Percentiles rank a stretch among this genome's conserved stretches.
Evolutionary conservation across 2,329 filamentous ascomycete genomes (phyloP).

Genomic region (Aspergillus luchuensis): DNA sequence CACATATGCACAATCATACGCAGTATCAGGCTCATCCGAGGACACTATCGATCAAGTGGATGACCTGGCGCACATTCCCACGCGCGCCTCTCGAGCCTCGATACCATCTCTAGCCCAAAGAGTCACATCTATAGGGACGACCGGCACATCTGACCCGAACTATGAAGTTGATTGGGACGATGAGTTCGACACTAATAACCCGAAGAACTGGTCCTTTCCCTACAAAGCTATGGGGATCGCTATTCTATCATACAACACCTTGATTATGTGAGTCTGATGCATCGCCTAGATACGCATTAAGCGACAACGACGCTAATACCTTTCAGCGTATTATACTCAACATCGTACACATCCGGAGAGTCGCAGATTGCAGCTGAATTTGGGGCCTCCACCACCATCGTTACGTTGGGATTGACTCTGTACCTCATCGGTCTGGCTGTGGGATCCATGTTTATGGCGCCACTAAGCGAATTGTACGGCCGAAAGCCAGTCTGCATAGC

Average conservation of each 20-base stretch:
- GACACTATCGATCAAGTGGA: constrained; percentile 30
- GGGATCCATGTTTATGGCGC: constrained; percentile 73
- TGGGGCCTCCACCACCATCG: constrained; percentile 57
- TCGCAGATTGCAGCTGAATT: constrained; percentile 71
- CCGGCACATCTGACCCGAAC: constrained; percentile 54
- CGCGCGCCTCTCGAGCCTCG: constrained; percentile 34
- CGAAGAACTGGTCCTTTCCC: constrained; percentile 66
- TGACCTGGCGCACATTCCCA: constrained; percentile 32
- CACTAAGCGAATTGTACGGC: constrained; percentile 57
- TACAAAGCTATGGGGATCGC: constrained; percentile 59
- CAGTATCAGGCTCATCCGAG: constrained; percentile 29
- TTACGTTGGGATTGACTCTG: constrained; percentile 74
- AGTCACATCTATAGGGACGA: constrained; percentile 49
- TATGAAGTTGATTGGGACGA: constrained; percentile 75
- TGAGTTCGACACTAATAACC: constrained; percentile 63
- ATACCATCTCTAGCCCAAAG: constrained; percentile 42
- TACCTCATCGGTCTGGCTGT: constrained; percentile 75
- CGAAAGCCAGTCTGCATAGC: constrained; percentile 64
- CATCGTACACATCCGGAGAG: constrained; percentile 73
- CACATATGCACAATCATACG: constrained; percentile 31
- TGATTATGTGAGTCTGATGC: constrained; percentile 49
- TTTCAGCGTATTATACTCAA: constrained; percentile 68
- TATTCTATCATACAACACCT: constrained; percentile 60
- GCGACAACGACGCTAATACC: neutral
- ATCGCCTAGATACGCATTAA: neutral